Evolutionary conservation across 495 filamentous ascomycete genomes (phyloP).

Genomic region (Aspergillus ellipticus): DNA sequence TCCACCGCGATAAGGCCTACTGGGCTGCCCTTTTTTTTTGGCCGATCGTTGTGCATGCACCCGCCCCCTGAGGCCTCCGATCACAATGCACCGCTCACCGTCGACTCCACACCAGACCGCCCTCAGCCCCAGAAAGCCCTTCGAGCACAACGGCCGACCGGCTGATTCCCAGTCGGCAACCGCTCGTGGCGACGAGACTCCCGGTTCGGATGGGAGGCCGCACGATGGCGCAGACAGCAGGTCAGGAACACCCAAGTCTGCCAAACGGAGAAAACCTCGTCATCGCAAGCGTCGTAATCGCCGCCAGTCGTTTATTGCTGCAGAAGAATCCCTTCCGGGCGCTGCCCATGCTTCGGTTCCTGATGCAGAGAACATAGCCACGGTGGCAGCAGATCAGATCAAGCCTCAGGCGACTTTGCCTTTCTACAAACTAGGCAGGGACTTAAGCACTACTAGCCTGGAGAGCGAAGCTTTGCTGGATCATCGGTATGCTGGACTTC

Average conservation of each 20-base stretch:
- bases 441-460: slow-evolving; percentile 73
- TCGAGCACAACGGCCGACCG: slow-evolving; percentile 8
- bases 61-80: neutral
- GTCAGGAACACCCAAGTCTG: slow-evolving; percentile 20
- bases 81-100: slow-evolving; percentile 17
- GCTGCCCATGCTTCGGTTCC: slow-evolving; percentile 17
- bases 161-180: slow-evolving; percentile 4
- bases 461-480: slow-evolving; percentile 78
- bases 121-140: slow-evolving; percentile 4
- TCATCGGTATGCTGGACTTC: slow-evolving; percentile 55
- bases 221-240: slow-evolving; percentile 23
- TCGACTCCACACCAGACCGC: slow-evolving; percentile 12
- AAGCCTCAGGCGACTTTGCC: slow-evolving; percentile 30
- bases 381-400: slow-evolving; percentile 28
- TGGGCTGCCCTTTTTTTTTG: neutral
- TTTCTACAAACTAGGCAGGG: slow-evolving; percentile 58
- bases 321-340: slow-evolving; percentile 27
- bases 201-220: slow-evolving; percentile 18
- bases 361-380: slow-evolving; percentile 21
- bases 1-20: neutral
- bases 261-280: slow-evolving; percentile 39
- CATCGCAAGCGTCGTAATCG: slow-evolving; percentile 41
- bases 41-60: neutral
- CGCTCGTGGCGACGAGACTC: slow-evolving; percentile 5
- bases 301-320: slow-evolving; percentile 34